Conservation (phyloP, 179 eudicot genomes). For the Corrigiola litoralis region DNA sequence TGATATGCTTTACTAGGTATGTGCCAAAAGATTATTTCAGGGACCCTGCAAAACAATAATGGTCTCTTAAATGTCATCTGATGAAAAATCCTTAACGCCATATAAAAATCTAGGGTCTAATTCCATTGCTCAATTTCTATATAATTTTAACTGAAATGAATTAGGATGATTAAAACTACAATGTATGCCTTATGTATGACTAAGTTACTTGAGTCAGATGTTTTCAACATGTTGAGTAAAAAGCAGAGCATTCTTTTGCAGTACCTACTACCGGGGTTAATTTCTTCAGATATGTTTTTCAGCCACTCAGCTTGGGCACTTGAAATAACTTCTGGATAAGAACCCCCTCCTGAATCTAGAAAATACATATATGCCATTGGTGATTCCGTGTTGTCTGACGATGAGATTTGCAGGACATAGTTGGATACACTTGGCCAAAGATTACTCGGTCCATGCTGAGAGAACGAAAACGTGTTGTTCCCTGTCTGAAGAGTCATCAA, state of each 20-base stretch:
- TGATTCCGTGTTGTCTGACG: constrained; percentile 30
- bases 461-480: constrained; percentile 33
- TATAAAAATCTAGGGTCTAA: not conserved
- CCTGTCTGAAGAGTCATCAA: constrained; percentile 52
- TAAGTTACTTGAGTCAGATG: too few species aligned
- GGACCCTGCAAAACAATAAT: constrained; percentile 39
- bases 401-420: constrained; percentile 53
- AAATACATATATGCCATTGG: constrained; percentile 62
- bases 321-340: constrained; percentile 75
- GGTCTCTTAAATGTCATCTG: constrained; percentile 5
- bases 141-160: not conserved
- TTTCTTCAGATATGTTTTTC: constrained; percentile 36
- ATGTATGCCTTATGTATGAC: too few species aligned
- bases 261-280: constrained; percentile 70
- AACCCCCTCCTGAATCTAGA: constrained; percentile 83
- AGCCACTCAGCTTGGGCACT: constrained; percentile 72
- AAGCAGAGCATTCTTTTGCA: not conserved
- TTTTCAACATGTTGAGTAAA: too few species aligned
- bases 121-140: not conserved
- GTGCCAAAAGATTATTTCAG: constrained; percentile 81
- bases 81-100: not conserved
- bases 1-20: constrained; percentile 66
- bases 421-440: constrained; percentile 85
- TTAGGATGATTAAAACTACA: not conserved
- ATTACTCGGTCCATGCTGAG: constrained; percentile 48